Evolutionary conservation across 805 yeast species (phyloP).

Genomic region (Pichia occidentalis): DNA sequence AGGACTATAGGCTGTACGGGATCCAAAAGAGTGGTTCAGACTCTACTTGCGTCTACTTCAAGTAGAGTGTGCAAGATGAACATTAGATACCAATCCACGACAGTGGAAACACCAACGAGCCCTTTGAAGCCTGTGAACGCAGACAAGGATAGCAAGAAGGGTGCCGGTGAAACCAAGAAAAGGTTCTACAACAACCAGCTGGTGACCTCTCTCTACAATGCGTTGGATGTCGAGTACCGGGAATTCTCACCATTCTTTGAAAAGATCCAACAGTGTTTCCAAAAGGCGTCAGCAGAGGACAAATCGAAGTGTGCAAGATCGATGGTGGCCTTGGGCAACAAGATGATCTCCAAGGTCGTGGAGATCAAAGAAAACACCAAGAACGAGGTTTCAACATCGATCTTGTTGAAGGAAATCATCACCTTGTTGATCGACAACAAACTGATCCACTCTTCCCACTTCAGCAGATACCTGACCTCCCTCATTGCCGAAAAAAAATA

Average conservation of each 20-base stretch:
- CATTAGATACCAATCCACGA: too few relatives aligned
- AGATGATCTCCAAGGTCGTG: constrained; percentile 7
- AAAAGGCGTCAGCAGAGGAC: constrained; percentile 2
- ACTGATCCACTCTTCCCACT: constrained; percentile 25
- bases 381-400: constrained; percentile 19
- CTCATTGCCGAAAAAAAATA: constrained; percentile 22
- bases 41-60: too few relatives aligned
- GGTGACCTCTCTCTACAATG: too few relatives aligned
- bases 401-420: constrained; percentile 20
- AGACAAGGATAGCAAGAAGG: too few relatives aligned
- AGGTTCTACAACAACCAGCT: too few relatives aligned
- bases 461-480: constrained; percentile 20
- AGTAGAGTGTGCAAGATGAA: too few relatives aligned
- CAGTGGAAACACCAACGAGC: too few relatives aligned
- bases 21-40: too few relatives aligned
- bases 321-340: constrained; percentile 9
- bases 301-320: neutral
- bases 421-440: constrained; percentile 15
- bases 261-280: constrained; percentile 7
- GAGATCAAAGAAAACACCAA: constrained; percentile 10
- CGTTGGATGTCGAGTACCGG: too few relatives aligned
- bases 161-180: too few relatives aligned
- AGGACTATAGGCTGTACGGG: too few relatives aligned
- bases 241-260: constrained; percentile 15
- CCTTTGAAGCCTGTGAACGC: too few relatives aligned